Evolutionary conservation across 2,329 filamentous ascomycete species (phyloP).

Genomic region (Metarhizium guizhouense): DNA sequence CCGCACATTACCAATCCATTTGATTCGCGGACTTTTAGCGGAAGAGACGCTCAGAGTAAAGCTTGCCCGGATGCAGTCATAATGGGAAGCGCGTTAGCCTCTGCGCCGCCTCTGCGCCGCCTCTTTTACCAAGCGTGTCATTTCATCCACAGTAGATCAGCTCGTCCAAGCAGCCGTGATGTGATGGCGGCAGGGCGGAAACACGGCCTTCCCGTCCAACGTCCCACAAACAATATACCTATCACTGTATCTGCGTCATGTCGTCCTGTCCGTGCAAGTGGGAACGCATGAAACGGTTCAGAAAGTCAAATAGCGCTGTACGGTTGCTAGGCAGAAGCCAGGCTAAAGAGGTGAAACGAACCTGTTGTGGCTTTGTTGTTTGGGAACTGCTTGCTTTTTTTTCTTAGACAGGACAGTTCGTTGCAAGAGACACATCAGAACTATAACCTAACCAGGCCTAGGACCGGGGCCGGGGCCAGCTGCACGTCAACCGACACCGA

Average conservation of each 20-base stretch:
- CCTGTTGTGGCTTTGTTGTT: neutral
- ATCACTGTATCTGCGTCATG: neutral
- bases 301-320: neutral
- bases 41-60: too few relatives aligned
- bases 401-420: neutral
- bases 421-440: neutral
- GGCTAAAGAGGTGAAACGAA: slow-evolving; percentile 1
- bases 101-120: too few relatives aligned
- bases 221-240: neutral
- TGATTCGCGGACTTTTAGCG: too few relatives aligned
- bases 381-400: neutral
- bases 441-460: neutral
- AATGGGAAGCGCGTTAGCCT: too few relatives aligned
- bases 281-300: neutral
- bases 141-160: too few relatives aligned
- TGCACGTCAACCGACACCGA: slow-evolving; percentile 5
- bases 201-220: neutral
- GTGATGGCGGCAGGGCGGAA: neutral
- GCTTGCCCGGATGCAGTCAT: too few relatives aligned
- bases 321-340: neutral
- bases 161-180: neutral
- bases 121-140: too few relatives aligned
- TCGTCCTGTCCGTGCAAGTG: neutral
- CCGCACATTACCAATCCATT: neutral
- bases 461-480: neutral